Evolutionary conservation across 345 rosid genomes (phyloP), one percentile per base, ranked within the genome.

Genomic region (Brassica incana): DNA sequence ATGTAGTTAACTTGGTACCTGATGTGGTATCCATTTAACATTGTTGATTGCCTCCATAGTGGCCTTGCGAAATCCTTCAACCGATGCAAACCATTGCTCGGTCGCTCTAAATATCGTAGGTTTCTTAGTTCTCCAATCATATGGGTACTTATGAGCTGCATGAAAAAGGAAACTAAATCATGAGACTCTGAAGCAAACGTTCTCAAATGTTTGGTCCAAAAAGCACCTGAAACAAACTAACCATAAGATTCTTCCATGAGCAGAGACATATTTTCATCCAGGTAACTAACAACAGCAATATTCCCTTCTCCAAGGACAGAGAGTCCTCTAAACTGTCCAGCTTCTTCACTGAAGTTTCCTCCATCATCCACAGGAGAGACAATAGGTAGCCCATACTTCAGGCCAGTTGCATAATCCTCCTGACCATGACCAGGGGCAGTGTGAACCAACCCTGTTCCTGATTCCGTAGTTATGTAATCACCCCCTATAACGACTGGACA

Each of bases 401-500:
- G 74, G 80, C 97, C 95, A 58, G 97, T 95, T 72, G 81, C 84
- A 80, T 92, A 92, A 84, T 95, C 99, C 83, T 95, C 99, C 84
- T 86, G 97, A 78, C 99, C 99, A 86, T 95, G 99, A 72, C 97
- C 97, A 72, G 99, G 99, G 82, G 99, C 99, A 30, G 97, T 95
- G 86, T 95, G 99, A 80, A 95, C 97, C 80, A 95, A 85, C 73
- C 99, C 97, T 70, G 97, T 95, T 85, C 99, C 97, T 38, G 97
- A 88, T 85, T 95, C 99, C n/a, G 95, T 95, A 32, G 97, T 95
- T 77, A 95, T 92, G 83, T 95, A 92, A 80, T 91, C 99, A 78
- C 97, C 97, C 67, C 97, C 99, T 36, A 91, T 76, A 63, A 95
- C 91, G 76, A 92, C 97, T 33, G 92, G 92, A 85, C 97, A 95